phyloP scores from a whole-genome alignment of 2,329 filamentous ascomycete species.

The Torrubiellomyces zombiae region DNA sequence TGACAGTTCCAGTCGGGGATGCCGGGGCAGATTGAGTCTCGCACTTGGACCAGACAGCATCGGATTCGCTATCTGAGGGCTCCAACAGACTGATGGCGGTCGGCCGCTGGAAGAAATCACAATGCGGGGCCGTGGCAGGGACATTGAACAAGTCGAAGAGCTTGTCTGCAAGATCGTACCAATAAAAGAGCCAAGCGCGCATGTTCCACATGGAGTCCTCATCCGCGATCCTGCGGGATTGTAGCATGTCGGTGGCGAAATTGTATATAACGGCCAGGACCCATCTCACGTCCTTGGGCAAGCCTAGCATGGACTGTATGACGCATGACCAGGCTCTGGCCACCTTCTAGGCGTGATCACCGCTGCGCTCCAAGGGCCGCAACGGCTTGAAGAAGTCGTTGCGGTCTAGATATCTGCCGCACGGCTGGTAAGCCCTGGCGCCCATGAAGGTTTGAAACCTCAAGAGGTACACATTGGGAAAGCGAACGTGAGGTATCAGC shows the following conservation, averaged over 20 bases:
- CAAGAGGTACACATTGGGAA: slow-evolving; percentile 9
- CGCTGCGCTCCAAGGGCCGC: slow-evolving; percentile 6
- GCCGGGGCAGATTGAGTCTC: too few relatives aligned
- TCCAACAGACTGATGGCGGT: slow-evolving; percentile 1
- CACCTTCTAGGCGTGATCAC: slow-evolving; percentile 11
- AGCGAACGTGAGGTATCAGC: slow-evolving; percentile 9
- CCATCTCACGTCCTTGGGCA: slow-evolving; percentile 16
- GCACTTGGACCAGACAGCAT: neutral
- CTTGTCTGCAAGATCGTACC: slow-evolving; percentile 10
- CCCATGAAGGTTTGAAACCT: slow-evolving; percentile 12
- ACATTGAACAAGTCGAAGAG: slow-evolving; percentile 9
- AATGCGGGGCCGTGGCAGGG: slow-evolving; percentile 5
- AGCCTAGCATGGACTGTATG: slow-evolving; percentile 6
- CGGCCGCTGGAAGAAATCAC: slow-evolving; percentile 12
- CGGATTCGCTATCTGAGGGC: neutral
- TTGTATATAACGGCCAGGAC: slow-evolving; percentile 15
- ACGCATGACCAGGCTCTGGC: slow-evolving; percentile 16
- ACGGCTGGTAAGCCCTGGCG: slow-evolving; percentile 13
- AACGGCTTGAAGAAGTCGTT: slow-evolving; percentile 9
- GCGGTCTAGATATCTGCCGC: slow-evolving; percentile 8
- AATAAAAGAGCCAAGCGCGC: slow-evolving; percentile 14
- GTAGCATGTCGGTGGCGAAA: slow-evolving; percentile 14
- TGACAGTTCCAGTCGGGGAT: too few relatives aligned
- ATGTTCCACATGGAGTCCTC: slow-evolving; percentile 8
- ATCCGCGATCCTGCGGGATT: slow-evolving; percentile 2